phyloP scores from a whole-genome alignment of 192 early-diverging fungal genomes.

The Coemansia sp. region DNA sequence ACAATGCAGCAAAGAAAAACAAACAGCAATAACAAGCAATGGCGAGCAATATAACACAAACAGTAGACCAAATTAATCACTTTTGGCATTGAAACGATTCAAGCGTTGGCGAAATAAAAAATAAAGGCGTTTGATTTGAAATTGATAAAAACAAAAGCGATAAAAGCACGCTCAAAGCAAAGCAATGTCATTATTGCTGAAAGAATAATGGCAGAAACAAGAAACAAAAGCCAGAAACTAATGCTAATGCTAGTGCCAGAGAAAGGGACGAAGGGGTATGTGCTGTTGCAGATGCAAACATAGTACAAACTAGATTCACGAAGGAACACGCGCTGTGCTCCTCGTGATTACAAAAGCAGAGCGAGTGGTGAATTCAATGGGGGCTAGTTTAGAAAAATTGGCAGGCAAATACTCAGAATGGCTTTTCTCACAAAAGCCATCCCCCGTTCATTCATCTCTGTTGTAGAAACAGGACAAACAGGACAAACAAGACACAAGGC shows the following conservation, averaged over 20 bases:
- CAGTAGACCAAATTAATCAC: not conserved
- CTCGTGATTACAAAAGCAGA: not conserved
- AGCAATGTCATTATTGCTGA: not conserved
- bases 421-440: not conserved
- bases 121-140: not conserved
- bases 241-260: not conserved
- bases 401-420: not conserved
- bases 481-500: not conserved
- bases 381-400: not conserved
- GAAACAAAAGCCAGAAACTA: not conserved
- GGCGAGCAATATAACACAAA: not conserved
- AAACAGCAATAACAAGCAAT: not conserved
- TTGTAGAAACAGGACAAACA: conserved; percentile 10
- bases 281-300: not conserved
- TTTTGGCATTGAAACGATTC: not conserved
- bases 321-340: not conserved
- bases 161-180: not conserved
- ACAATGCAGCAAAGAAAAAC: not conserved
- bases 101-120: not conserved
- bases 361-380: not conserved
- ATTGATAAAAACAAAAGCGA: not conserved
- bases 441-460: not conserved
- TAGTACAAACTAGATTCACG: not conserved
- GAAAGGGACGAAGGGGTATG: too few relatives aligned
- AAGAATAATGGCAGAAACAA: not conserved